Percentiles rank a stretch among this genome's conserved stretches.
These are phyloP conservation scores for Xenosphaeropsis pyriputrescens DNA, from an alignment of 2,329 filamentous ascomycete species.

Conservation along the genomic window DNA sequence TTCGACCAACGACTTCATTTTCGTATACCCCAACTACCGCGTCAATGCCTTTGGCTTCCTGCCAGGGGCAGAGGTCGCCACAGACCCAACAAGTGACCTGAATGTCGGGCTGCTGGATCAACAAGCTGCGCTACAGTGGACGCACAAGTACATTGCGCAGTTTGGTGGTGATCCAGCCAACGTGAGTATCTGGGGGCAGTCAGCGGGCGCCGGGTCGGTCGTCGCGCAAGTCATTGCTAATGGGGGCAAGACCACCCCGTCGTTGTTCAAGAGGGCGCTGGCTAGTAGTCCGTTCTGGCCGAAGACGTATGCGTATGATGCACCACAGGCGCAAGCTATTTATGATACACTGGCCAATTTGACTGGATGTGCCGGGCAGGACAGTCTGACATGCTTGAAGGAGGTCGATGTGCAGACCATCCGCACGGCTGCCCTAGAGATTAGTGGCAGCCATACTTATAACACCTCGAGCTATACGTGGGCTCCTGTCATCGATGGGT, in stretches of 20 bases:
- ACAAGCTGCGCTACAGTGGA: constrained; percentile 40
- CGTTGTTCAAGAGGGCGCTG: constrained; percentile 33
- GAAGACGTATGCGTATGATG: constrained; percentile 34
- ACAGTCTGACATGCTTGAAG: constrained; percentile 40
- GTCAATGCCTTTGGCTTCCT: constrained; percentile 58
- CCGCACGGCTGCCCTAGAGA: constrained; percentile 31
- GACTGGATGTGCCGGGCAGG: constrained; percentile 24
- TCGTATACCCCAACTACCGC: constrained; percentile 46
- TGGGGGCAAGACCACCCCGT: constrained; percentile 21
- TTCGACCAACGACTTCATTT: constrained; percentile 31
- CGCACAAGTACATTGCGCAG: constrained; percentile 36
- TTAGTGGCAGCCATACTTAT: constrained; percentile 33
- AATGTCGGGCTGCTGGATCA: constrained; percentile 53
- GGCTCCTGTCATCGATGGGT: constrained; percentile 43
- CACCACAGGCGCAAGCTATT: constrained; percentile 25
- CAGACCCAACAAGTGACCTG: constrained; percentile 33
- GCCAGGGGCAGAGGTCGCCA: constrained; percentile 34
- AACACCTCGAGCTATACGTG: constrained; percentile 41
- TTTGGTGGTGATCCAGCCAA: constrained; percentile 44
- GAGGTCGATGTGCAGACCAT: constrained; percentile 33
- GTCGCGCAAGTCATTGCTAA: constrained; percentile 36
- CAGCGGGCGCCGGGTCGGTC: constrained; percentile 36
- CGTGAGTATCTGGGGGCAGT: constrained; percentile 46
- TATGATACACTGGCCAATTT: constrained; percentile 28
- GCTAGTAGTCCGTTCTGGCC: constrained; percentile 37